phyloP scores from a whole-genome alignment of 331 rosid species.

The Acacia pycnantha region DNA sequence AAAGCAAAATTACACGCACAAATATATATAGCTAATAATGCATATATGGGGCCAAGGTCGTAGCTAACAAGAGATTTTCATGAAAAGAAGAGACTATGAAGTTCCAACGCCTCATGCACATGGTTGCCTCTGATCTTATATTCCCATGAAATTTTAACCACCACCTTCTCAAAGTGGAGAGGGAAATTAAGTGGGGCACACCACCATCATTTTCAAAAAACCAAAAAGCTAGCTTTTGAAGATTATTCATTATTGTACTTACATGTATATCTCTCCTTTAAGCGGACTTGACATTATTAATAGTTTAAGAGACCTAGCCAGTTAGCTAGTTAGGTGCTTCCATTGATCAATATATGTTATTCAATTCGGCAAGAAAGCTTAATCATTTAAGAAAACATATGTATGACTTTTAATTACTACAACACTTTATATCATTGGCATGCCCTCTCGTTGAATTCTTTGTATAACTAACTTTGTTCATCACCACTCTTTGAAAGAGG shows the following conservation, averaged over 20 bases:
- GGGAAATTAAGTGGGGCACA: slow-evolving; percentile 45
- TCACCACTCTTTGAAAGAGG: slow-evolving; percentile 35
- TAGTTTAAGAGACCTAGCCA: slow-evolving; percentile 3
- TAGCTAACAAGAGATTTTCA: slow-evolving; percentile 61
- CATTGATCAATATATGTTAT: neutral
- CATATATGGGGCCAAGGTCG: slow-evolving; percentile 47
- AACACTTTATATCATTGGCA: slow-evolving; percentile 3
- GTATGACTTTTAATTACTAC: neutral
- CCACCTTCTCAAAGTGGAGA: slow-evolving; percentile 44
- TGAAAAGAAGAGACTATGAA: slow-evolving; percentile 73
- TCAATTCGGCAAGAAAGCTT: slow-evolving; percentile 14
- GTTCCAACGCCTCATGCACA: slow-evolving; percentile 67
- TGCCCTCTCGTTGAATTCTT: slow-evolving; percentile 17
- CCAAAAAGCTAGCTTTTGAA: neutral
- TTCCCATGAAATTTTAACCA: slow-evolving; percentile 44
- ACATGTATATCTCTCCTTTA: neutral
- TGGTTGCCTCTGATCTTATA: slow-evolving; percentile 57
- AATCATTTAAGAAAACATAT: neutral
- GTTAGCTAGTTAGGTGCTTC: neutral
- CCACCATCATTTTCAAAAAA: slow-evolving; percentile 35
- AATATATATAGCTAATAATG: neutral
- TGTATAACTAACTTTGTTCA: slow-evolving; percentile 23
- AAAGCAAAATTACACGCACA: slow-evolving; percentile 17
- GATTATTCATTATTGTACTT: slow-evolving; percentile 30
- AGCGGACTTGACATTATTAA: neutral